These are phyloP conservation scores for Diplodia sapinea DNA, from an alignment of 2,329 filamentous ascomycete species.

Conservation along the genomic window DNA sequence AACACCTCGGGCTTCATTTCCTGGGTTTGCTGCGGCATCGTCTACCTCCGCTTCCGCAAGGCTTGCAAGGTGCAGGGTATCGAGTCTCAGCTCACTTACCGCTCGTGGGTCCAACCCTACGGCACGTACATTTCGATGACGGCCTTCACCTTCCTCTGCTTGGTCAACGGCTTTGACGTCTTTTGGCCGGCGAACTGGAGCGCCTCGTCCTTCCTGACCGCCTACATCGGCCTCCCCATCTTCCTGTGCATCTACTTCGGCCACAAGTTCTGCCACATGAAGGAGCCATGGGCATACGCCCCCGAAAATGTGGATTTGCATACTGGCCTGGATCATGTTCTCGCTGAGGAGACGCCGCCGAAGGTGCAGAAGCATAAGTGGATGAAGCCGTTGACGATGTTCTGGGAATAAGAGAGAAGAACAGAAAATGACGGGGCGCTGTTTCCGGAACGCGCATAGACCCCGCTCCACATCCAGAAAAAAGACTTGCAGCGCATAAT, in stretches of 20 bases:
- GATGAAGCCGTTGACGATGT: constrained; percentile 39
- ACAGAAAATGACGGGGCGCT: not conserved
- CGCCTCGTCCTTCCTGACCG: constrained; percentile 67
- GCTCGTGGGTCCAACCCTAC: constrained; percentile 65
- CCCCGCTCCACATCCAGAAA: too few species aligned
- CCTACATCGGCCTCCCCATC: constrained; percentile 68
- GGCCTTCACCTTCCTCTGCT: constrained; percentile 65
- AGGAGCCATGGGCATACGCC: constrained; percentile 59
- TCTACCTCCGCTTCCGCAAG: constrained; percentile 65
- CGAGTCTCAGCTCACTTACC: constrained; percentile 57
- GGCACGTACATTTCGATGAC: constrained; percentile 66
- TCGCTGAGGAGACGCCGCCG: constrained; percentile 44
- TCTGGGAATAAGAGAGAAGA: constrained; percentile 37
- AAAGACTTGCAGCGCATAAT: not conserved
- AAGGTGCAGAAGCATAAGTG: constrained; percentile 36
- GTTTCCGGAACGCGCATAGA: too few species aligned
- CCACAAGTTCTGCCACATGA: constrained; percentile 56
- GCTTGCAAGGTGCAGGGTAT: constrained; percentile 62
- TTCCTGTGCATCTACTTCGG: constrained; percentile 62
- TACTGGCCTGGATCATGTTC: constrained; percentile 48
- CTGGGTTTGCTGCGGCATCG: constrained; percentile 61
- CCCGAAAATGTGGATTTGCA: constrained; percentile 59
- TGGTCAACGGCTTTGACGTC: constrained; percentile 77
- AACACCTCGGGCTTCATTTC: constrained; percentile 61
- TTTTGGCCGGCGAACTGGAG: constrained; percentile 72